These are phyloP conservation scores for Pluteus cervinus DNA, from an alignment of 768 basidiomycete species.

Conservation along the genomic window DNA sequence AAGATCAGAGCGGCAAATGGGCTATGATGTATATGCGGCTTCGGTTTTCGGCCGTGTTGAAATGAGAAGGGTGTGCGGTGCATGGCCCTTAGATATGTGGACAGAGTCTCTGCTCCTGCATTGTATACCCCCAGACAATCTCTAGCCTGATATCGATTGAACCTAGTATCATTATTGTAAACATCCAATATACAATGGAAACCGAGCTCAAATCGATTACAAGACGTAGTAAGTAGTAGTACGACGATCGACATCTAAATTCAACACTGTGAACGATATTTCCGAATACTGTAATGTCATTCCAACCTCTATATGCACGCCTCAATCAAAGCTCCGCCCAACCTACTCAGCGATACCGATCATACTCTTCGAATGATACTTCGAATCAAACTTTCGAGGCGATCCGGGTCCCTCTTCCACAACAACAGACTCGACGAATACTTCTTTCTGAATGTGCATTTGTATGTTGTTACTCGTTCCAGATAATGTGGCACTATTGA, in stretches of 20 bases:
- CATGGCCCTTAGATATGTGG: too few species aligned
- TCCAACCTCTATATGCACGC: neutral
- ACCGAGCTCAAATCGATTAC: too few species aligned
- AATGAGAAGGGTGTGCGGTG: slow-evolving; percentile 7
- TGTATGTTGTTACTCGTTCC: neutral
- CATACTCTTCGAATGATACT: slow-evolving; percentile 2
- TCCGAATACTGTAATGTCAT: neutral
- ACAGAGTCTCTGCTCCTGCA: too few species aligned
- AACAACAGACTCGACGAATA: neutral
- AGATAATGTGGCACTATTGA: too few species aligned
- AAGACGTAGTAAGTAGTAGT: too few species aligned
- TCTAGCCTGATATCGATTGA: neutral
- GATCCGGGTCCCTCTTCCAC: slow-evolving; percentile 1
- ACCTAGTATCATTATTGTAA: neutral
- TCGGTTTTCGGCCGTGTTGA: slow-evolving; percentile 51
- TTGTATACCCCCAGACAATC: neutral
- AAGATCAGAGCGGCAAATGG: slow-evolving; percentile 58
- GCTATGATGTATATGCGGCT: slow-evolving; percentile 68
- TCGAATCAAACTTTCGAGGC: neutral
- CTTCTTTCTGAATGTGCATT: slow-evolving; percentile 4
- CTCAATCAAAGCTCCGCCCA: neutral
- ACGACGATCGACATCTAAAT: too few species aligned
- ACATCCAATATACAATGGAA: neutral
- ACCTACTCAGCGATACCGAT: too few species aligned
- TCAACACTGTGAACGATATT: neutral